Conservation (phyloP, 371 early-diverging fungal species). For the Lichtheimia corymbifera region DNA sequence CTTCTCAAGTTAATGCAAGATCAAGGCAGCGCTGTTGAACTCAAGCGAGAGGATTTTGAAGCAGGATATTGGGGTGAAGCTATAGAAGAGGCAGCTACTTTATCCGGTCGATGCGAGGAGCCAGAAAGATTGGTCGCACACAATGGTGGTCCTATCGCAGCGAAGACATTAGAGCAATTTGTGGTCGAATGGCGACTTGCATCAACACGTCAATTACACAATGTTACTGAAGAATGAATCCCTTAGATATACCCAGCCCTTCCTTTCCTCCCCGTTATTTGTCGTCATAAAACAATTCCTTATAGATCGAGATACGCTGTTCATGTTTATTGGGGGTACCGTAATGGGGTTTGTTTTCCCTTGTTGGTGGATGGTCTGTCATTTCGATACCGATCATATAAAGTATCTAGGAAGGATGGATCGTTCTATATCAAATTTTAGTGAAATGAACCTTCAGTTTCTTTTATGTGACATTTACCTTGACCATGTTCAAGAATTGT, state of each 20-base stretch:
- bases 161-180: slow-evolving; percentile 46
- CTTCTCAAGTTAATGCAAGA: slow-evolving; percentile 65
- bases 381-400: slow-evolving; percentile 15
- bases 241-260: too few species aligned
- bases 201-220: not conserved
- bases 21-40: slow-evolving; percentile 66
- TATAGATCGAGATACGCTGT: too few species aligned
- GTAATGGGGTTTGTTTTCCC: too few species aligned
- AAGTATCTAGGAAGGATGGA: slow-evolving; percentile 17
- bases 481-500: slow-evolving; percentile 44
- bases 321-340: too few species aligned
- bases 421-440: slow-evolving; percentile 12
- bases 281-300: too few species aligned
- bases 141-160: slow-evolving; percentile 60
- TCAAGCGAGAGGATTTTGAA: slow-evolving; percentile 64
- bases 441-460: not conserved
- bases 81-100: slow-evolving; percentile 37
- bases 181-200: slow-evolving; percentile 37
- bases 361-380: not conserved
- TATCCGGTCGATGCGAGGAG: slow-evolving; percentile 40
- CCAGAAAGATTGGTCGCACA: slow-evolving; percentile 46
- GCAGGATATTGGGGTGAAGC: slow-evolving; percentile 58
- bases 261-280: too few species aligned
- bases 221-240: too few species aligned
- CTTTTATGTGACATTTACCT: slow-evolving; percentile 25